Conservation (phyloP, 768 basidiomycete genomes). For the Leccinum incarnatum region DNA sequence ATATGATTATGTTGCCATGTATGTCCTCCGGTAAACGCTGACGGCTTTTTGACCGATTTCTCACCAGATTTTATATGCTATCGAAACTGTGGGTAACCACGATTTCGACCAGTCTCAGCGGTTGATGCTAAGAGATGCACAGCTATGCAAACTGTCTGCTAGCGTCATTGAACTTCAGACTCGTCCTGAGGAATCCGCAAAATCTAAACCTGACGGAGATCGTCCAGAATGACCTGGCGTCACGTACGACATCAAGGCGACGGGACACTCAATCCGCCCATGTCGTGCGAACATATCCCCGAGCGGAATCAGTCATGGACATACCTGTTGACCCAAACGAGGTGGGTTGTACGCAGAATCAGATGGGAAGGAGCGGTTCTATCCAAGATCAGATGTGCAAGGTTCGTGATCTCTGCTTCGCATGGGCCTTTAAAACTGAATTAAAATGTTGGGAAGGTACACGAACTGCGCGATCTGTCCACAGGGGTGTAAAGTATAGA, state of each 20-base stretch:
- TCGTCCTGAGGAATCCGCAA: neutral
- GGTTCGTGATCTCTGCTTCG: neutral
- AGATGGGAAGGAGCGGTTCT: neutral
- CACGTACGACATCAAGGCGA: too few relatives aligned
- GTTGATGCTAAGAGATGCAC: neutral
- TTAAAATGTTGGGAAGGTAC: neutral
- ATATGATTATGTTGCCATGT: slow-evolving; percentile 12
- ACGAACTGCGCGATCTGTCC: too few relatives aligned
- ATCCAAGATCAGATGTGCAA: too few relatives aligned
- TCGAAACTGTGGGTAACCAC: slow-evolving; percentile 7
- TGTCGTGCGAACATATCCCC: neutral
- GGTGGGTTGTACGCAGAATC: neutral
- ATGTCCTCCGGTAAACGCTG: neutral
- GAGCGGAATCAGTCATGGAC: neutral
- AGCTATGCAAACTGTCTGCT: slow-evolving; percentile 14
- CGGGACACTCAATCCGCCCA: neutral
- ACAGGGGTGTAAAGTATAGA: too few relatives aligned
- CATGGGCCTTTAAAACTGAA: too few relatives aligned
- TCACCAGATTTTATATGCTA: neutral
- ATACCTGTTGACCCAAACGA: neutral
- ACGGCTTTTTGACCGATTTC: neutral
- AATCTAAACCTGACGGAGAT: neutral
- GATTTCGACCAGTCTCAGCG: too few relatives aligned
- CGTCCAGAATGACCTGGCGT: neutral
- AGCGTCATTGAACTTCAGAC: slow-evolving; percentile 9